Evolutionary conservation across 1,139 yeast species (phyloP), one percentile per base, ranked within the genome.

Genomic region (Pichia sp.): DNA sequence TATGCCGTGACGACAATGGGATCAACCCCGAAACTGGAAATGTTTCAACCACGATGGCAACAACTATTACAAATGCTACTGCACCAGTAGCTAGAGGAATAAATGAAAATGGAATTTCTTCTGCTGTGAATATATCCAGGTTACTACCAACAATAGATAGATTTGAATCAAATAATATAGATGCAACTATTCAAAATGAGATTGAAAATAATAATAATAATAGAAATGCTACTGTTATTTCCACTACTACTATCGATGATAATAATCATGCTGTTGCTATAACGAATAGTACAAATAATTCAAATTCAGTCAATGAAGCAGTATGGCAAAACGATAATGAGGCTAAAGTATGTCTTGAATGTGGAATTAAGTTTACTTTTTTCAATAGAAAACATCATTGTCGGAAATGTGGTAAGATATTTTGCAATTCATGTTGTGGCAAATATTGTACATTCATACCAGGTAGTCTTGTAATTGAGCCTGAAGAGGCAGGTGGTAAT

Each of bases 331-430:
- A 80, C 1, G 97, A 92, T 62, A 71, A 69, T 6, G 79, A 70
- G 6, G 84, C 70, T 2, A 41, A 57, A 0, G 60, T 62, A n/a
- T 92, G 98, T 60, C 71, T 73, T 31, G 62, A 80, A 11, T 92
- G 98, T 62, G 63, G 67, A 30, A 52, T 63, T 1, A 54, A 57
- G 34, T 92, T 83, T 65, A 71, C 83, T 1, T 68, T 90, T 51
- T 77, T 86, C 60, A 76, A 73, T 59, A 74, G 98, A 47, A 76
- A 94, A 51, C 98, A 94, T 64, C 98, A 92, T 64, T 92, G 99
- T 62, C 71, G 95, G 59, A 76, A 82, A 61, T 85, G 96, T 70
- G 92, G 96, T 35, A 64, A 78, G 44, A 82, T 86, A 5, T 84
- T 81, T 27, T 84, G 96, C 66, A 80, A 79, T 37, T 55, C 67